A percentile compares a stretch with the other conserved stretches of the same genome.
These are phyloP conservation scores for Butyriboletus loyo DNA, from an alignment of 768 basidiomycete genomes.

Conservation along the genomic window DNA sequence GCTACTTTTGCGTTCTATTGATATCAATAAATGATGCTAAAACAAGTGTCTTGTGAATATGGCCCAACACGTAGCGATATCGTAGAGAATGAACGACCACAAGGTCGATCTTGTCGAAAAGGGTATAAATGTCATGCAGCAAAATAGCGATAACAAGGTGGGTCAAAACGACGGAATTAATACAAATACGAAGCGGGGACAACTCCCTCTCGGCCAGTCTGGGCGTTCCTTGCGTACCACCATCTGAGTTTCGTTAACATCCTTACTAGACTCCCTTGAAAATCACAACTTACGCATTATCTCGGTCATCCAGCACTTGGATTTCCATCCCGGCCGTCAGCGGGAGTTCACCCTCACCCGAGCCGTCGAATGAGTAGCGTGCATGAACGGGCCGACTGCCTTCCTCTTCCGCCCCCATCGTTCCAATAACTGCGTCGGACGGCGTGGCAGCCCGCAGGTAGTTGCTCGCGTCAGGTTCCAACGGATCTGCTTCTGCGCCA, in stretches of 20 bases:
- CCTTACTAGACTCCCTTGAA: not conserved
- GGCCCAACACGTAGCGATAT: conserved; percentile 26
- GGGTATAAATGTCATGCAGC: conserved; percentile 34
- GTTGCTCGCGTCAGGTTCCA: conserved; percentile 72
- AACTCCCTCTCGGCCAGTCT: conserved; percentile 81
- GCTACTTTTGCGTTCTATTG: conserved; percentile 16
- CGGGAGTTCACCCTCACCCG: conserved; percentile 74
- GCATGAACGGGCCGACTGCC: conserved; percentile 73
- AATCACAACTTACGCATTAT: conserved; percentile 60
- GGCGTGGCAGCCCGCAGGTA: conserved; percentile 81
- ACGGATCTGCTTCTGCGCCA: conserved; percentile 45
- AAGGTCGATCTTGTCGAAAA: conserved; percentile 38
- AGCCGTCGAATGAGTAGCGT: conserved; percentile 78
- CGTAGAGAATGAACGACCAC: conserved; percentile 32
- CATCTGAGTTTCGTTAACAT: conserved; percentile 51
- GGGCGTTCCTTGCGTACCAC: conserved; percentile 89
- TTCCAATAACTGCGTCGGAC: conserved; percentile 64
- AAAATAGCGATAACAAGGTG: conserved; percentile 30
- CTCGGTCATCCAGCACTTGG: conserved; percentile 75
- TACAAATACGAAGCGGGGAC: conserved; percentile 91
- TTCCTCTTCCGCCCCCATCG: conserved; percentile 58
- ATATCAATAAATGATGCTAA: conserved; percentile 12
- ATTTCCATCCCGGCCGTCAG: conserved; percentile 68
- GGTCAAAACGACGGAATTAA: conserved; percentile 40
- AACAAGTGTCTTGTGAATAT: conserved; percentile 8